Conservation (phyloP, 495 filamentous ascomycete species). For the Neurospora sp. region DNA sequence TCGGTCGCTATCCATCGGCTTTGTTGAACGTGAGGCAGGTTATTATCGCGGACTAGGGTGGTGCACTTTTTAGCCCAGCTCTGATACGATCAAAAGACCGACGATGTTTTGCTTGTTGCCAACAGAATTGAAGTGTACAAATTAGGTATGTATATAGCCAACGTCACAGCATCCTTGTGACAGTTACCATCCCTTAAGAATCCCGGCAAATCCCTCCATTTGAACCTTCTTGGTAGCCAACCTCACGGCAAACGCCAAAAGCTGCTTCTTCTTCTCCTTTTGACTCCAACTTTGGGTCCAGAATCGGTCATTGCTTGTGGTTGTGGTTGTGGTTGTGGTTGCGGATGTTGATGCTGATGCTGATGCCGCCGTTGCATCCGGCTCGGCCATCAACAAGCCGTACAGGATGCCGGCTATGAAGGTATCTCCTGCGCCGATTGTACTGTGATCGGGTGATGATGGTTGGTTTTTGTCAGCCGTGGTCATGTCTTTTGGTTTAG, state of each 20-base stretch:
- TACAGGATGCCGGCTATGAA: constrained; percentile 66
- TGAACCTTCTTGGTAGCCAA: constrained; percentile 59
- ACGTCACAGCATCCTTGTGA: no score
- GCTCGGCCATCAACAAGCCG: constrained; percentile 32
- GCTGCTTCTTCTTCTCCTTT: constrained; percentile 19
- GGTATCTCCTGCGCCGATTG: constrained; percentile 64
- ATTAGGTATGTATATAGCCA: no score
- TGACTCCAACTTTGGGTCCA: constrained; percentile 31
- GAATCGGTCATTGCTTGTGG: neutral
- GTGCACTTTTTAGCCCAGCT: no score
- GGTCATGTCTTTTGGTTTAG: neutral
- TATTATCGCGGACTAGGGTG: no score
- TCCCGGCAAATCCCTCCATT: constrained; percentile 53
- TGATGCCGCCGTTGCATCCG: neutral
- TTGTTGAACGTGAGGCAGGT: no score
- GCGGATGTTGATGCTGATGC: no score
- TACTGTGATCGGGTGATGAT: constrained; percentile 27
- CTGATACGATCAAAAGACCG: no score
- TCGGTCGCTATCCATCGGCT: no score
- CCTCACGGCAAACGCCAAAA: constrained; percentile 50
- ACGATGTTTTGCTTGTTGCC: no score
- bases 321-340: neutral
- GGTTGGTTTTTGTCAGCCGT: constrained; percentile 4
- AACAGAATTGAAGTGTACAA: no score
- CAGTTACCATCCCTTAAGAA: neutral